Conservation (phyloP, 1,139 yeast species). For the Geotrichum cucujoidarum region DNA sequence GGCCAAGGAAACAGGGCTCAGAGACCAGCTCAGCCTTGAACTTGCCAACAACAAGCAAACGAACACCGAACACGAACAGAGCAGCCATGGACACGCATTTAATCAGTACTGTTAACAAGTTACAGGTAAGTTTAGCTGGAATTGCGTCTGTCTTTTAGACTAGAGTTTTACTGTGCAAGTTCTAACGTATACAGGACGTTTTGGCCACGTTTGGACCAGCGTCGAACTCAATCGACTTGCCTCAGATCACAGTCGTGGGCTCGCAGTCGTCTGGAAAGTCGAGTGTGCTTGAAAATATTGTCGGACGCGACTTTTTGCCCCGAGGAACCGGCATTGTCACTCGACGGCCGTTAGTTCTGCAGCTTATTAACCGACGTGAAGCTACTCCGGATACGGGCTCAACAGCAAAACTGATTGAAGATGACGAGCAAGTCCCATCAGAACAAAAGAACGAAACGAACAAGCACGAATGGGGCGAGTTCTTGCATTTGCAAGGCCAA, state of each 20-base stretch:
- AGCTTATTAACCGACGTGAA: slow-evolving; percentile 65
- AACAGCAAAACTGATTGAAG: not conserved
- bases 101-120: slow-evolving; percentile 85
- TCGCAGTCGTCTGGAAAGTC: slow-evolving; percentile 93
- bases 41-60: too few species aligned
- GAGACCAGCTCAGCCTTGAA: too few species aligned
- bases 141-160: too few species aligned
- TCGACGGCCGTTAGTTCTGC: slow-evolving; percentile 82
- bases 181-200: slow-evolving; percentile 59
- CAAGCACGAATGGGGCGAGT: slow-evolving; percentile 90
- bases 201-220: slow-evolving; percentile 81
- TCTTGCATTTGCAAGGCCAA: slow-evolving; percentile 85
- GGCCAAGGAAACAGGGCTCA: too few species aligned
- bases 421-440: too few species aligned
- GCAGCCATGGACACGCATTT: slow-evolving; percentile 87
- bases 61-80: too few species aligned
- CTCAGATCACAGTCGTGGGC: slow-evolving; percentile 94
- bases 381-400: slow-evolving; percentile 15
- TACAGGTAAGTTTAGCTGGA: slow-evolving; percentile 37
- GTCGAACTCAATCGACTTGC: slow-evolving; percentile 59
- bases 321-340: slow-evolving; percentile 95
- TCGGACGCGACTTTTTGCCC: slow-evolving; percentile 91
- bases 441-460: slow-evolving; percentile 13
- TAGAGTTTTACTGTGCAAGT: too few species aligned
- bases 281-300: slow-evolving; percentile 87